A percentile compares a stretch with the other conserved stretches of the same genome.
phyloP scores from a whole-genome alignment of 345 rosid species.

The Lepidium africanum region DNA sequence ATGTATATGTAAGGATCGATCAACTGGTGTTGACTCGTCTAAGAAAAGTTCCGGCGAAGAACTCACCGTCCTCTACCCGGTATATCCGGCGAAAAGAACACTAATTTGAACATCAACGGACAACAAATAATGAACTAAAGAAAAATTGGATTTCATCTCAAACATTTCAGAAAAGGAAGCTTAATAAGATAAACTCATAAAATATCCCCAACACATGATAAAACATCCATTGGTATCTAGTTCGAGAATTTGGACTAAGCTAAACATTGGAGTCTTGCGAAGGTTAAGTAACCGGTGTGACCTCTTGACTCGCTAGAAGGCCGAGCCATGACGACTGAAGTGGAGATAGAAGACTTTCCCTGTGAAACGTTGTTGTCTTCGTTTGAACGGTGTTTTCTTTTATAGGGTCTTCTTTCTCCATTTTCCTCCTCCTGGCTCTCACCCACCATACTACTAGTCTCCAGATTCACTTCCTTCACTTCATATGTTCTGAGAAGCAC shows the following conservation, averaged over 20 bases:
- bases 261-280: constrained; percentile 75
- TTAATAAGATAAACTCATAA: not conserved
- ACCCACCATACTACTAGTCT: not conserved
- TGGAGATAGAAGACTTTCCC: constrained; percentile 18
- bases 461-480: constrained; percentile 59
- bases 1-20: no score
- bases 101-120: constrained; percentile 63
- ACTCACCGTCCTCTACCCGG: constrained; percentile 67
- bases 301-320: constrained; percentile 84
- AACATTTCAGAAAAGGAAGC: not conserved
- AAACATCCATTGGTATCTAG: not conserved
- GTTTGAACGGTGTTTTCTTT: constrained; percentile 57
- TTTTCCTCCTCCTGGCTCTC: constrained; percentile 30
- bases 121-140: constrained; percentile 12
- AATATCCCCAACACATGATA: not conserved
- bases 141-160: no score
- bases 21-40: constrained; percentile 22
- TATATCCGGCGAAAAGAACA: constrained; percentile 73
- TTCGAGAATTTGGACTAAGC: constrained; percentile 2
- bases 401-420: constrained; percentile 42
- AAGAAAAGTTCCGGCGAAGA: constrained; percentile 38
- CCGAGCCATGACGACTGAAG: constrained; percentile 51
- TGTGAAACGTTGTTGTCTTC: constrained; percentile 29
- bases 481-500: constrained; percentile 79
- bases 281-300: constrained; percentile 92